These are phyloP conservation scores for Trichosanthes truncata DNA, from an alignment of 306 rosid genomes.

Conservation along the genomic window DNA sequence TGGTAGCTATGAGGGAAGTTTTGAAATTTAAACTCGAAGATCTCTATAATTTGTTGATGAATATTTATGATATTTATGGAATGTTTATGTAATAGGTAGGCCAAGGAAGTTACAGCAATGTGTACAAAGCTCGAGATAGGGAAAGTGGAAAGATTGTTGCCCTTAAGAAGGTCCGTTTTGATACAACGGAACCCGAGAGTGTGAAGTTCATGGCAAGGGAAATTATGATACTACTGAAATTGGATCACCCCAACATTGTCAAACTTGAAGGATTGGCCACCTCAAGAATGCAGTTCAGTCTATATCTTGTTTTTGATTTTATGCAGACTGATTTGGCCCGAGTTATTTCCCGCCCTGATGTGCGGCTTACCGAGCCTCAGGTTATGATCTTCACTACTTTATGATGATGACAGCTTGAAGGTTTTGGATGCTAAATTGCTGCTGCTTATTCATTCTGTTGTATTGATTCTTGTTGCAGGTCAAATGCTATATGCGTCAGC, in stretches of 20 bases:
- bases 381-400: slow-evolving; percentile 21
- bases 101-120: slow-evolving; percentile 98
- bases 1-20: background rate
- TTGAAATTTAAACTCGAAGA: background rate
- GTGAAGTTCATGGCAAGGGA: slow-evolving; percentile 92
- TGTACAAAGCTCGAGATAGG: slow-evolving; percentile 80
- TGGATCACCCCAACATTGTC: slow-evolving; percentile 81
- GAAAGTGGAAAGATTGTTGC: slow-evolving; percentile 69
- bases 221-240: slow-evolving; percentile 51
- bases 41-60: background rate
- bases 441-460: slow-evolving; percentile 3
- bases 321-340: slow-evolving; percentile 80
- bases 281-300: slow-evolving; percentile 84
- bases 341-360: slow-evolving; percentile 38
- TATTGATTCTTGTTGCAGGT: slow-evolving; percentile 43
- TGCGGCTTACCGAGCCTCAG: slow-evolving; percentile 76
- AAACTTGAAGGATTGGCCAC: slow-evolving; percentile 88
- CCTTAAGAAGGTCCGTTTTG: slow-evolving; percentile 73
- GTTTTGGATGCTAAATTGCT: slow-evolving; percentile 13
- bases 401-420: background rate
- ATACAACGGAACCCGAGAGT: slow-evolving; percentile 78
- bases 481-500: slow-evolving; percentile 85
- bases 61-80: background rate
- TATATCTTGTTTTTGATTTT: slow-evolving; percentile 86
- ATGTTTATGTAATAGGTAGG: slow-evolving; percentile 54